Percentiles rank a stretch among this genome's conserved stretches.
phyloP scores from a whole-genome alignment of 345 rosid genomes.

The Brassica rapa region DNA sequence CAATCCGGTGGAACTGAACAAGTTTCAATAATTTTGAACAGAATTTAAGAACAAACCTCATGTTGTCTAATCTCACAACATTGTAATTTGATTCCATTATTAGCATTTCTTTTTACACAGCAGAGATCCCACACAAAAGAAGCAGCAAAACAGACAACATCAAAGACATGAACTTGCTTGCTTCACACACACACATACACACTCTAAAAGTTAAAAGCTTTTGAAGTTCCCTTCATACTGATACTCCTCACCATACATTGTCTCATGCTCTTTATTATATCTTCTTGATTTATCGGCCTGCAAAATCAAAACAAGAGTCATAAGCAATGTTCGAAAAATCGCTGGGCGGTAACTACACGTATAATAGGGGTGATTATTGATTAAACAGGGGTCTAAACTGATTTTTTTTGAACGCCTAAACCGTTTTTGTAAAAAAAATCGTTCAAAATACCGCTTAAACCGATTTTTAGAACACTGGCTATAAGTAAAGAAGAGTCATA shows the following conservation, averaged over 20 bases:
- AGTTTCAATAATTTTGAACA: constrained; percentile 25
- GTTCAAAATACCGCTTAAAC: too few relatives aligned
- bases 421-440: too few relatives aligned
- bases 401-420: too few relatives aligned
- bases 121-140: neutral
- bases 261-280: constrained; percentile 26
- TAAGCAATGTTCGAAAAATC: neutral
- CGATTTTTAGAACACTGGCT: neutral
- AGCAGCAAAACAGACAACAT: constrained; percentile 6
- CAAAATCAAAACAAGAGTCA: neutral
- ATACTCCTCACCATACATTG: constrained; percentile 28
- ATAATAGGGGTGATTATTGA: too few relatives aligned
- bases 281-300: constrained; percentile 74
- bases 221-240: constrained; percentile 17
- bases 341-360: too few relatives aligned
- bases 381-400: too few relatives aligned
- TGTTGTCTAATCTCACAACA: constrained; percentile 27
- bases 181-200: constrained; percentile 17
- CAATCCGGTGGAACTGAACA: constrained; percentile 23
- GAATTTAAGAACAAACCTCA: constrained; percentile 8
- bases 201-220: constrained; percentile 12
- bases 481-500: neutral
- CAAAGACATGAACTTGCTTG: constrained; percentile 30
- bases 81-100: constrained; percentile 22
- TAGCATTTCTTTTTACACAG: constrained; percentile 20